Evolutionary conservation across 1,139 yeast species (phyloP).

Genomic region (Geotrichum carabidarum): DNA sequence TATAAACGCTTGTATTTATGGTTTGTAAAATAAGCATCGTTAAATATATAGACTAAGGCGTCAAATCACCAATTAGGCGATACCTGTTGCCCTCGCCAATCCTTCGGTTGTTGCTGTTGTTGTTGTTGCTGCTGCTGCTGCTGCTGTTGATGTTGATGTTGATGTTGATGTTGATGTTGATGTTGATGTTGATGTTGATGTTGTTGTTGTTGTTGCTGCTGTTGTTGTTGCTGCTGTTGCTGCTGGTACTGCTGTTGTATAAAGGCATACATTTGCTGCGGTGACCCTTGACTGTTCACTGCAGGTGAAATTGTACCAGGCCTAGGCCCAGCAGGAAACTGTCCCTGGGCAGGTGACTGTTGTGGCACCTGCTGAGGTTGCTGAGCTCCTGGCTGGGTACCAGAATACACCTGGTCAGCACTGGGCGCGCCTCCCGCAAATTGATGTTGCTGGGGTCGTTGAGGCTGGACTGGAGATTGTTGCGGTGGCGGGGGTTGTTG

Average conservation of each 20-base stretch:
- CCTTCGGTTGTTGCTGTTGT: neutral
- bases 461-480: neutral
- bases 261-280: constrained; percentile 7
- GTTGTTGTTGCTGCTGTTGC: constrained; percentile 12
- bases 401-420: neutral
- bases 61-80: neutral
- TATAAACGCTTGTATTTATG: constrained; percentile 13
- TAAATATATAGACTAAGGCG: too few relatives aligned
- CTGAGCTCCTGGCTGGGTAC: constrained; percentile 2
- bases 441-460: neutral
- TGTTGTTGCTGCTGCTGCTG: constrained; percentile 12
- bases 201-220: constrained; percentile 5
- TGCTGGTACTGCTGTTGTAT: constrained; percentile 2
- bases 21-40: neutral
- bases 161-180: neutral
- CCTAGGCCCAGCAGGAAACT: neutral
- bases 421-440: too few relatives aligned
- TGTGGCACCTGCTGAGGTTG: neutral
- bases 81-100: neutral
- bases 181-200: too few relatives aligned
- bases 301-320: neutral
- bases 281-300: neutral
- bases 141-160: neutral
- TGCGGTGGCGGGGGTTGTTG: neutral
- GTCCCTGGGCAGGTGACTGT: neutral